These are phyloP conservation scores for Tetracladium maxilliforme DNA, from an alignment of 2,329 filamentous ascomycete species.

Conservation along the genomic window DNA sequence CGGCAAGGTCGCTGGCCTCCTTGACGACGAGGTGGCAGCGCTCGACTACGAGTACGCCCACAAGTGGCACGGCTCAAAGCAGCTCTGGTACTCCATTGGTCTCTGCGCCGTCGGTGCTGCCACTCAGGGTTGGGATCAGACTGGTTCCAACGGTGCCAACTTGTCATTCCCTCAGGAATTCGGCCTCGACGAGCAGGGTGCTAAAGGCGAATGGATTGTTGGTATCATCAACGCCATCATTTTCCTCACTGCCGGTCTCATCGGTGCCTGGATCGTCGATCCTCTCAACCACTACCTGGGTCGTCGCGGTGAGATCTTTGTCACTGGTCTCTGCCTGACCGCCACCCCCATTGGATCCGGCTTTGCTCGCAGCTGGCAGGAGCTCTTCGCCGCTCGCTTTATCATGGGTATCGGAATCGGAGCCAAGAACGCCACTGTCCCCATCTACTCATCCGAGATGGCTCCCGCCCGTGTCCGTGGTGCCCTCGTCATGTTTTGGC, in stretches of 20 bases:
- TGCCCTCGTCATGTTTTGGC: slow-evolving; percentile 38
- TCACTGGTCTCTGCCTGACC: slow-evolving; percentile 20
- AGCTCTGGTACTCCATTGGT: slow-evolving; percentile 31
- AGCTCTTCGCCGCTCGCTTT: slow-evolving; percentile 12
- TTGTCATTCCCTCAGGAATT: slow-evolving; percentile 22
- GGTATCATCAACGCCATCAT: slow-evolving; percentile 35
- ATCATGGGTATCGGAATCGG: slow-evolving; percentile 21
- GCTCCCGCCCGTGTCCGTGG: slow-evolving; percentile 35
- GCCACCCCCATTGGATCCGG: slow-evolving; percentile 10
- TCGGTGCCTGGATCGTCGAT: slow-evolving; percentile 25
- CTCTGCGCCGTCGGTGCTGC: slow-evolving; percentile 37
- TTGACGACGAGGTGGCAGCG: slow-evolving; percentile 23
- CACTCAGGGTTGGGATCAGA: slow-evolving; percentile 30
- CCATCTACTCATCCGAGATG: slow-evolving; percentile 37
- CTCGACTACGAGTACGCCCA: slow-evolving; percentile 28
- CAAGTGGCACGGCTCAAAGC: slow-evolving; percentile 31
- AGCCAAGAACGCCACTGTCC: slow-evolving; percentile 26
- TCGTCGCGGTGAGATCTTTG: slow-evolving; percentile 27
- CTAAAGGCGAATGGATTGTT: slow-evolving; percentile 33
- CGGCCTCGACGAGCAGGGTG: slow-evolving; percentile 18
- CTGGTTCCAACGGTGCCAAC: slow-evolving; percentile 26
- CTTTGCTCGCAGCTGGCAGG: slow-evolving; percentile 9
- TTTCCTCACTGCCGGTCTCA: slow-evolving; percentile 14
- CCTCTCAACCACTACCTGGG: slow-evolving; percentile 26
- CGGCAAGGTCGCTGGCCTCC: slow-evolving; percentile 1